Evolutionary conservation across 139 green algal species (phyloP).

Genomic region (Pleodorina starrii): DNA sequence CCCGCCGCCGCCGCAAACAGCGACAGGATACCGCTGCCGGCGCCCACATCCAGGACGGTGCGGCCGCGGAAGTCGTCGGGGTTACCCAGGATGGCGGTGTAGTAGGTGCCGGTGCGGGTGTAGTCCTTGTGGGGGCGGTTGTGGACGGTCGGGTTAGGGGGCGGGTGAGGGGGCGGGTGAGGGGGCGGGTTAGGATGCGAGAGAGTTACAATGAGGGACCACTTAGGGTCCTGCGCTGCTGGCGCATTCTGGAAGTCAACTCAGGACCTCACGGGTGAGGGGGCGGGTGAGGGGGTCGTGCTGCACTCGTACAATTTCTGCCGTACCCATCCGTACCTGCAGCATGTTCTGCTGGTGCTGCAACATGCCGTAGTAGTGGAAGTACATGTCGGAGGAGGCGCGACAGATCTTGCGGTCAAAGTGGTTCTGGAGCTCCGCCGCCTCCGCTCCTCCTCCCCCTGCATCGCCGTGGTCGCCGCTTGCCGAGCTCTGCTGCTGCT

Average conservation of each 20-base stretch:
- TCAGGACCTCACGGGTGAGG: too few species aligned
- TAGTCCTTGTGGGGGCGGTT: constrained; percentile 80
- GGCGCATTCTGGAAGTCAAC: too few species aligned
- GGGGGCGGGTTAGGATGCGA: too few species aligned
- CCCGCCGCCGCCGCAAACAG: constrained; percentile 95
- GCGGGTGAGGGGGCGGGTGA: too few species aligned
- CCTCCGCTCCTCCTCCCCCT: background rate
- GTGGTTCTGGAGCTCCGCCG: background rate
- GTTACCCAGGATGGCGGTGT: constrained; percentile 92
- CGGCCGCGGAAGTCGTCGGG: constrained; percentile 90
- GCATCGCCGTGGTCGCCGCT: background rate
- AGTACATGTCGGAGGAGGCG: constrained; percentile 86
- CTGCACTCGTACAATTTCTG: too few species aligned
- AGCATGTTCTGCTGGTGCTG: constrained; percentile 91
- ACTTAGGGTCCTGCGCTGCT: too few species aligned
- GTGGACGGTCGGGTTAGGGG: too few species aligned
- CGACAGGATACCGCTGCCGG: constrained; percentile 94
- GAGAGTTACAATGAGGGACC: too few species aligned
- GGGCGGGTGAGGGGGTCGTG: too few species aligned
- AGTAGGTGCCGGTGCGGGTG: constrained; percentile 95
- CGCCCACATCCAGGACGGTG: constrained; percentile 95
- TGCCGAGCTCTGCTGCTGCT: background rate
- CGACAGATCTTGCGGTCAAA: constrained; percentile 87
- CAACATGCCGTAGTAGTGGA: constrained; percentile 90
- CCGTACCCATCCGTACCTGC: constrained; percentile 13